Evolutionary conservation across 352 stramenopile species (phyloP).

Genomic region (Globisporangium polare): DNA sequence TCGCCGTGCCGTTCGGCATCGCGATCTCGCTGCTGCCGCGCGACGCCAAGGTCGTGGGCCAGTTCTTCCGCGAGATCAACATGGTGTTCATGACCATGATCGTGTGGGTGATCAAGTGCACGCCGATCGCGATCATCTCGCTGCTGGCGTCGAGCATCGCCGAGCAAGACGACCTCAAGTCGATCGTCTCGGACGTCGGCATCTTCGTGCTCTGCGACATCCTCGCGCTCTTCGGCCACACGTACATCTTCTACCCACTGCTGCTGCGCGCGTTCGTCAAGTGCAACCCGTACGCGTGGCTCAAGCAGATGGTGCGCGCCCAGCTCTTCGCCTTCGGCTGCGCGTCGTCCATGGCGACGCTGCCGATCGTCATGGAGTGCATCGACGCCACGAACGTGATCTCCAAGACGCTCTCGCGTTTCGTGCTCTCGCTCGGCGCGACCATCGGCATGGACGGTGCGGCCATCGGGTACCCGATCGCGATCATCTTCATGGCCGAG

Average conservation of each 20-base stretch:
- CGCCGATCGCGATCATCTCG: conserved; percentile 34
- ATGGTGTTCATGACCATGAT: conserved; percentile 45
- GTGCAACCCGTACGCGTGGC: conserved; percentile 33
- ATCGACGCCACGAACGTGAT: conserved; percentile 61
- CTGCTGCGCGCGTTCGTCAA: conserved; percentile 18
- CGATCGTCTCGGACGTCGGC: neutral
- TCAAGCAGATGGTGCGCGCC: conserved; percentile 40
- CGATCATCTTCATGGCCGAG: conserved; percentile 37
- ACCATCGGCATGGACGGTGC: conserved; percentile 40
- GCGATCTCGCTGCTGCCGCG: conserved; percentile 17
- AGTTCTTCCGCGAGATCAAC: conserved; percentile 37
- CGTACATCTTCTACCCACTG: conserved; percentile 21
- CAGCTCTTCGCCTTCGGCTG: conserved; percentile 73
- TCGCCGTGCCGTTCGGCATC: conserved; percentile 37
- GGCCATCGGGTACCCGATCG: conserved; percentile 26
- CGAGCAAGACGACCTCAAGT: conserved; percentile 12
- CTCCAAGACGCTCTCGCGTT: conserved; percentile 47
- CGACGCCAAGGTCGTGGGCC: conserved; percentile 12
- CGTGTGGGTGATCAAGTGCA: conserved; percentile 38
- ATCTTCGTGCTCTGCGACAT: conserved; percentile 16
- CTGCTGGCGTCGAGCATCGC: conserved; percentile 32
- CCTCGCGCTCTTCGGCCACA: conserved; percentile 13
- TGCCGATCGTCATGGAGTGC: conserved; percentile 67
- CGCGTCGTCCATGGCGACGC: conserved; percentile 69
- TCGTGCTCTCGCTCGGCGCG: conserved; percentile 56